A percentile compares a stretch with the other conserved stretches of the same genome.
Conservation (phyloP, 257 asterid species). For the Salvia hispanica region DNA sequence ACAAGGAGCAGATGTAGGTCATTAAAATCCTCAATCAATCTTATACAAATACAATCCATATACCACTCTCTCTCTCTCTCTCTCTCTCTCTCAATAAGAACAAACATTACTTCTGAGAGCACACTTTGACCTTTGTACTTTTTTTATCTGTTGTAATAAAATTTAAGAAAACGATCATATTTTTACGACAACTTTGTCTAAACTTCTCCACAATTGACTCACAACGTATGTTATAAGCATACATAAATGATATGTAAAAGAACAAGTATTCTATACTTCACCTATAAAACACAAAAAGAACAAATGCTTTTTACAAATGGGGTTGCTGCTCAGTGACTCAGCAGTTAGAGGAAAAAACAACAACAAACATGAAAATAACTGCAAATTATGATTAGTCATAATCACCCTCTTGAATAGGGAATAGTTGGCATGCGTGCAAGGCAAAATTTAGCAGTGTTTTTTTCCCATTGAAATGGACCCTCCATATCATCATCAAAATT, state of each 20-base stretch:
- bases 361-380: slow-evolving; percentile 24
- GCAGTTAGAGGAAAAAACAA: background rate
- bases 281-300: background rate
- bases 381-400: slow-evolving; percentile 28
- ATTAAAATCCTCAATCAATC: slow-evolving; percentile 2
- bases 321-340: slow-evolving; percentile 13
- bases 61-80: too few relatives aligned
- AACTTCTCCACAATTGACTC: background rate
- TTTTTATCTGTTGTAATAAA: too few relatives aligned
- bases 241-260: background rate
- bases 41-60: background rate
- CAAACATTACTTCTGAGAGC: too few relatives aligned
- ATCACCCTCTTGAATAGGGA: slow-evolving; percentile 32
- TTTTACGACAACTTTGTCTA: background rate
- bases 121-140: too few relatives aligned
- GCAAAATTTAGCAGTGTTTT: slow-evolving; percentile 21
- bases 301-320: background rate
- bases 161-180: background rate
- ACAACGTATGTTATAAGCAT: background rate
- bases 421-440: slow-evolving; percentile 36
- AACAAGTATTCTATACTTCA: background rate
- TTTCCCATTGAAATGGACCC: slow-evolving; percentile 28
- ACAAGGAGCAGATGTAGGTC: slow-evolving; percentile 55
- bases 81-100: too few relatives aligned
- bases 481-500: slow-evolving; percentile 19